Evolutionary conservation across 108 stramenopile species (phyloP).

Genomic region (Pseudonitzschia delicatissima): DNA sequence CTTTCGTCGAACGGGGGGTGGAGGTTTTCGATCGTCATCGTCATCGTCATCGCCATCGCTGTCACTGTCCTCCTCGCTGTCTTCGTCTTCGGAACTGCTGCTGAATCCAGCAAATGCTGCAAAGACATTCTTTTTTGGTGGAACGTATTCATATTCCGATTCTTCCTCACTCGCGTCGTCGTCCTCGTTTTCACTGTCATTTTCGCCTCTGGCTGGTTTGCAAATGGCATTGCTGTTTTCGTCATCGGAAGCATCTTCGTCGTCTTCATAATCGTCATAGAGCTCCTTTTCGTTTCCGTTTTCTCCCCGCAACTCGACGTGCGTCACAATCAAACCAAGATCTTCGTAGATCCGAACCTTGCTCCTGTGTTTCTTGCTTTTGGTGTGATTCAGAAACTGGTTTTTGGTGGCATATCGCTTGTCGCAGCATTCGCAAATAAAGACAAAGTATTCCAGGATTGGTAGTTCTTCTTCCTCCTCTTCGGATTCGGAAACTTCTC

Average conservation of each 20-base stretch:
- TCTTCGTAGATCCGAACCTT: conserved; percentile 7
- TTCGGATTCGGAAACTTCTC: neutral
- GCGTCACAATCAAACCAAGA: conserved; percentile 16
- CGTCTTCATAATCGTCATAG: conserved; percentile 10
- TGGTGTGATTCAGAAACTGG: conserved; percentile 14
- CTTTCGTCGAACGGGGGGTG: neutral
- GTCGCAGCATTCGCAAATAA: conserved; percentile 17
- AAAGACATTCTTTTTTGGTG: neutral
- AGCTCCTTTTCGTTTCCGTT: conserved; percentile 4
- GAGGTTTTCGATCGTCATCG: neutral
- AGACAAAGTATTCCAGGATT: conserved; percentile 11
- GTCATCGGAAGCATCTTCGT: conserved; percentile 3
- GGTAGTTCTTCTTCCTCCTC: conserved; percentile 1
- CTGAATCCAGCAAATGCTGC: neutral
- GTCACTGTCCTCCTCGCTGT: neutral
- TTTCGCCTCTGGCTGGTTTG: too few relatives aligned
- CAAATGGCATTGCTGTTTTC: neutral
- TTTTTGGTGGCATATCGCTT: conserved; percentile 15
- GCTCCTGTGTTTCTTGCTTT: conserved; percentile 13
- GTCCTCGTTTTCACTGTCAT: neutral
- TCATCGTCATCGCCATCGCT: neutral
- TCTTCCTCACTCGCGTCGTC: neutral
- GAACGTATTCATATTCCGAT: neutral
- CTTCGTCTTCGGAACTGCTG: neutral
- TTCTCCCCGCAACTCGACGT: conserved; percentile 16